These are phyloP conservation scores for Xylaria curta DNA, from an alignment of 495 filamentous ascomycete genomes.

Conservation along the genomic window DNA sequence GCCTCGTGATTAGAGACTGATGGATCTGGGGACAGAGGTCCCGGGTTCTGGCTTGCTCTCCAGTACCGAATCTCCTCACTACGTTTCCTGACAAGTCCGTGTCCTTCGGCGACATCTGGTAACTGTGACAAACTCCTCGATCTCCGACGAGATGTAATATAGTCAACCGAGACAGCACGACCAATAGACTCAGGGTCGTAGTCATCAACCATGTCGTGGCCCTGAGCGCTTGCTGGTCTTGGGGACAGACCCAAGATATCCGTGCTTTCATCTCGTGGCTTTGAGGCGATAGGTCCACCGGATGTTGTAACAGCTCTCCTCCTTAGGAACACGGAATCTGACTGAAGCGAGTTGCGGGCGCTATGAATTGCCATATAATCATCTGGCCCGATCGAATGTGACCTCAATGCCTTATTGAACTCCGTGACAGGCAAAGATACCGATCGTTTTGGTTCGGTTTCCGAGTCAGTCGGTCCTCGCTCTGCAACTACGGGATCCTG, in stretches of 20 bases:
- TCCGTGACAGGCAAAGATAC: conserved; percentile 61
- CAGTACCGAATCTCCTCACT: conserved; percentile 66
- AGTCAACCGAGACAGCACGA: conserved; percentile 59
- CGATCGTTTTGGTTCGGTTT: conserved; percentile 53
- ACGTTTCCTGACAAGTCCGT: conserved; percentile 47
- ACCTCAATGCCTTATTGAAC: conserved; percentile 57
- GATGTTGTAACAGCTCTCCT: conserved; percentile 46
- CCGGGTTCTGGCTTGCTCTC: conserved; percentile 59
- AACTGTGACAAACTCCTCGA: conserved; percentile 62
- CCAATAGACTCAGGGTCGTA: conserved; percentile 57
- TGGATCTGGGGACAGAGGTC: conserved; percentile 54
- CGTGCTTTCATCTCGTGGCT: conserved; percentile 36
- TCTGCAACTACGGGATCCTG: conserved; percentile 54
- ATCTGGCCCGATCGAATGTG: conserved; percentile 59
- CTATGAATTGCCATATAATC: conserved; percentile 54
- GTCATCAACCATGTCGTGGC: conserved; percentile 44
- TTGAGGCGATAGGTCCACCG: conserved; percentile 42
- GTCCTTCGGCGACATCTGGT: conserved; percentile 42
- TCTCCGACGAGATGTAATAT: conserved; percentile 49
- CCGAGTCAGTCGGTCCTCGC: conserved; percentile 31
- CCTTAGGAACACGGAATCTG: conserved; percentile 41
- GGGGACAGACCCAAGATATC: conserved; percentile 59
- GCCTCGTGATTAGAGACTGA: conserved; percentile 54
- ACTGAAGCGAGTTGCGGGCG: conserved; percentile 54
- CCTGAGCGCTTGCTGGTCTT: conserved; percentile 59